phyloP scores from a whole-genome alignment of 208 protist genomes.

The Herpetomonas tarakana region DNA sequence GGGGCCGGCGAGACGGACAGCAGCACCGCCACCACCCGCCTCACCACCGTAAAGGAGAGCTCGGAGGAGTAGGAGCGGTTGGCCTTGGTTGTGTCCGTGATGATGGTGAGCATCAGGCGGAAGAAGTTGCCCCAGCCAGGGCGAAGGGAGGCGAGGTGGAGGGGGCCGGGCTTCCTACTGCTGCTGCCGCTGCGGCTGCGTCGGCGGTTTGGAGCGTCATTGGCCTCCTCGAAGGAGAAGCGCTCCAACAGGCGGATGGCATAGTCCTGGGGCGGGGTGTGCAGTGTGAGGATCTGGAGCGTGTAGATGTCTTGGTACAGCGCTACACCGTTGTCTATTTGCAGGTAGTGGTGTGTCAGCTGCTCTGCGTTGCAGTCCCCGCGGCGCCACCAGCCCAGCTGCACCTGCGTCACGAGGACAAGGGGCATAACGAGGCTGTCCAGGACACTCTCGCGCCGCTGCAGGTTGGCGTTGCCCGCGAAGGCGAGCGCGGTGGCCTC shows the following conservation, averaged over 20 bases:
- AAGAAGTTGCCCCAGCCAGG: conserved; percentile 31
- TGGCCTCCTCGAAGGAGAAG: conserved; percentile 36
- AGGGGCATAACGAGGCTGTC: conserved; percentile 75
- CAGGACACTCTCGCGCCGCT: conserved; percentile 36
- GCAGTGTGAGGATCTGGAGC: conserved; percentile 60
- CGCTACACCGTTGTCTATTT: conserved; percentile 11
- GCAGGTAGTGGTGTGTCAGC: conserved; percentile 26
- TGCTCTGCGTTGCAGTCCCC: conserved; percentile 36
- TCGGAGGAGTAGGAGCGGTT: conserved; percentile 17
- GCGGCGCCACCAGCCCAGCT: conserved; percentile 54
- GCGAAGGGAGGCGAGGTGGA: background rate
- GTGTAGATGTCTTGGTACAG: conserved; percentile 48
- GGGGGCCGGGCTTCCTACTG: background rate
- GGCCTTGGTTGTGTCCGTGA: conserved; percentile 33
- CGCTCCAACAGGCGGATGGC: conserved; percentile 62
- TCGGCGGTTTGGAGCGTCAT: background rate
- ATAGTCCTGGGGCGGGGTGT: conserved; percentile 46
- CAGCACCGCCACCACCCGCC: conserved; percentile 21
- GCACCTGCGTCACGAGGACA: conserved; percentile 54
- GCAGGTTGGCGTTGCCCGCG: background rate
- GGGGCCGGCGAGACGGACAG: conserved; percentile 15
- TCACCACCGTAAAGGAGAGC: conserved; percentile 8
- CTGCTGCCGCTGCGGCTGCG: background rate
- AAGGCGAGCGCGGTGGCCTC: conserved; percentile 14
- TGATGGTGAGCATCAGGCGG: conserved; percentile 63